These are phyloP conservation scores for Trichophyton simii DNA, from an alignment of 2,329 filamentous ascomycete genomes.

Conservation along the genomic window DNA sequence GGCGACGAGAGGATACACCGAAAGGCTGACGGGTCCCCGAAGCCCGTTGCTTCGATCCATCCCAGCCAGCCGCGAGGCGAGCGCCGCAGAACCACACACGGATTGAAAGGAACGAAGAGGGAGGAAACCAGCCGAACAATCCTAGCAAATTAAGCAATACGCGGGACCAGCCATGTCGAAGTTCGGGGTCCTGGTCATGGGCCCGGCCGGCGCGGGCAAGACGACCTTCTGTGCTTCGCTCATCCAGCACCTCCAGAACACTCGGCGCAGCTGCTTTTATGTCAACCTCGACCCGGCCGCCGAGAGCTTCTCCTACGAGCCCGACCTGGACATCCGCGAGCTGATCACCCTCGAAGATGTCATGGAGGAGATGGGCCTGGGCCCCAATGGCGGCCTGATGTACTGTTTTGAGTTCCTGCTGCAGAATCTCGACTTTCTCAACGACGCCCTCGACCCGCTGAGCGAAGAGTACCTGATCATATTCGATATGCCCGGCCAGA, in stretches of 20 bases:
- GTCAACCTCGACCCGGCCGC: conserved; percentile 96
- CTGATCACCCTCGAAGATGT: conserved; percentile 88
- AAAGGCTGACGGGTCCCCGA: not conserved
- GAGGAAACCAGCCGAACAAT: not conserved
- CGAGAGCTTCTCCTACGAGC: conserved; percentile 80
- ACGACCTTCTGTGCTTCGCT: conserved; percentile 91
- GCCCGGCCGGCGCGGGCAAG: conserved; percentile 90
- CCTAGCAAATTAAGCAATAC: not conserved
- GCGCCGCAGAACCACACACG: not conserved
- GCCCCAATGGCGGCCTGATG: conserved; percentile 83
- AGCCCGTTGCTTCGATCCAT: not conserved
- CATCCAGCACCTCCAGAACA: conserved; percentile 83
- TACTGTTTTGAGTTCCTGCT: conserved; percentile 96
- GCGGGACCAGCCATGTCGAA: conserved; percentile 57
- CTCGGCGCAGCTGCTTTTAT: conserved; percentile 89
- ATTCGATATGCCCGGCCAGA: conserved; percentile 97
- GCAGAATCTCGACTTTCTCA: conserved; percentile 86
- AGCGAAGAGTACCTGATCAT: conserved; percentile 95
- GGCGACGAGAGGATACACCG: not conserved
- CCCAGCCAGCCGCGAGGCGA: not conserved
- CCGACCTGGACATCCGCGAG: conserved; percentile 90
- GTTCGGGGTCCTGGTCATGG: conserved; percentile 90
- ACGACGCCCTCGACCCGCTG: conserved; percentile 67
- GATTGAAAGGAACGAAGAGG: not conserved
- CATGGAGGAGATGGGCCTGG: conserved; percentile 86